These are phyloP conservation scores for Debaryomyces tyrocola DNA, from an alignment of 805 yeast genomes.

Conservation along the genomic window DNA sequence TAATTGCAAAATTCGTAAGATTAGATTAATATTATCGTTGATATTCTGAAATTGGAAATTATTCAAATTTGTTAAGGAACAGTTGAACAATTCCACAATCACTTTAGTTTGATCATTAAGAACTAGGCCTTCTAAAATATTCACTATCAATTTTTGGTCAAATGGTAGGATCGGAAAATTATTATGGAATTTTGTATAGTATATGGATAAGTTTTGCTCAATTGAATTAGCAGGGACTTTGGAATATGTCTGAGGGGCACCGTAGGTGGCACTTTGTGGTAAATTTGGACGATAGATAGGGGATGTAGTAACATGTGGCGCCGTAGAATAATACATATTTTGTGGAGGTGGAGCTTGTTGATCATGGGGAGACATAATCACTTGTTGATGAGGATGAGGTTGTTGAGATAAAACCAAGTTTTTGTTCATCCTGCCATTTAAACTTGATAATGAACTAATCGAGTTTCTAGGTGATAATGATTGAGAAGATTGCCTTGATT, in stretches of 20 bases:
- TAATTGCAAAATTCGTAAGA: slow-evolving; percentile 33
- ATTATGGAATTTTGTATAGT: slow-evolving; percentile 44
- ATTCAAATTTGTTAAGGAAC: slow-evolving; percentile 39
- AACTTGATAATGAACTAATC: slow-evolving; percentile 27
- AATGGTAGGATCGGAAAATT: slow-evolving; percentile 48
- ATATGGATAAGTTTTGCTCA: slow-evolving; percentile 36
- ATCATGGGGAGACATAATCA: slow-evolving; percentile 7
- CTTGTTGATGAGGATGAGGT: slow-evolving; percentile 4
- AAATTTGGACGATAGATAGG: slow-evolving; percentile 2
- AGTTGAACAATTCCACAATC: slow-evolving; percentile 42
- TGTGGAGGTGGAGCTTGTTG: slow-evolving; percentile 11
- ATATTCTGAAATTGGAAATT: slow-evolving; percentile 33
- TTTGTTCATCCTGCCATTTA: slow-evolving; percentile 29
- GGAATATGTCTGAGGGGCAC: slow-evolving; percentile 4
- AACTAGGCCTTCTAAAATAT: slow-evolving; percentile 17
- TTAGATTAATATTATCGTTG: slow-evolving; percentile 31
- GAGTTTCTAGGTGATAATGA: slow-evolving; percentile 35
- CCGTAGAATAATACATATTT: not conserved
- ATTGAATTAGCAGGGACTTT: slow-evolving; percentile 19
- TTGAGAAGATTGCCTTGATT: slow-evolving; percentile 16
- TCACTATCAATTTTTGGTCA: slow-evolving; percentile 23
- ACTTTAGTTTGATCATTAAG: slow-evolving; percentile 27
- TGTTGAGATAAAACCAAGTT: slow-evolving; percentile 8
- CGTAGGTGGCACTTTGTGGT: slow-evolving; percentile 2
- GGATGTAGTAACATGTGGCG: not conserved